A percentile compares a stretch with the other conserved stretches of the same genome.
Evolutionary conservation across 495 filamentous ascomycete species (phyloP).

Genomic region (Annulohypoxylon bovei): DNA sequence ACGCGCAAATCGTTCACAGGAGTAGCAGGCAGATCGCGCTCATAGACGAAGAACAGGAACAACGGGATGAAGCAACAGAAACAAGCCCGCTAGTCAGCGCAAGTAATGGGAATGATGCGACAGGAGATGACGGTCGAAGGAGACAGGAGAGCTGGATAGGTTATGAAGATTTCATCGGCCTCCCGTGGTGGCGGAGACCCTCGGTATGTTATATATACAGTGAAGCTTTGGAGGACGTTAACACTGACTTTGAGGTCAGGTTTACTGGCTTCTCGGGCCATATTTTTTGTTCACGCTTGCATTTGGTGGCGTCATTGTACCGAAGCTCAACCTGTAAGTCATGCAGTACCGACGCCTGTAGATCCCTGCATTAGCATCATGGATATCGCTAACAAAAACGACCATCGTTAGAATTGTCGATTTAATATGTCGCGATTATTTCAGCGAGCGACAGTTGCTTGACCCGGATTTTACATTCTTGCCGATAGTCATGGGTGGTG

Average conservation of each 20-base stretch:
- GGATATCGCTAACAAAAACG: slow-evolving; percentile 19
- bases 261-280: slow-evolving; percentile 84
- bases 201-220: slow-evolving; percentile 60
- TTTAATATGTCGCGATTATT: slow-evolving; percentile 83
- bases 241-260: slow-evolving; percentile 57
- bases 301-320: slow-evolving; percentile 83
- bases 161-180: slow-evolving; percentile 66
- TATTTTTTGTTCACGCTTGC: slow-evolving; percentile 82
- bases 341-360: background rate
- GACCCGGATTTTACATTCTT: slow-evolving; percentile 69
- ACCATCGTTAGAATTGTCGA: slow-evolving; percentile 66
- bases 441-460: slow-evolving; percentile 64
- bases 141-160: slow-evolving; percentile 51
- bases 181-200: slow-evolving; percentile 77
- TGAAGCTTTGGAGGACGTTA: background rate
- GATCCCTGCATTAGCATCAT: background rate
- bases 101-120: slow-evolving; percentile 20
- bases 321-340: slow-evolving; percentile 74
- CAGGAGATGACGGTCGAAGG: slow-evolving; percentile 11
- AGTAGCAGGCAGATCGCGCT: slow-evolving; percentile 30
- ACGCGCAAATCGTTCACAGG: slow-evolving; percentile 11
- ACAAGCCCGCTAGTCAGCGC: slow-evolving; percentile 53
- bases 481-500: slow-evolving; percentile 71
- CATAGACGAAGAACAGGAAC: slow-evolving; percentile 34
- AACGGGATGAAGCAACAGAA: slow-evolving; percentile 48